Conservation (phyloP, 2,329 filamentous ascomycete species). For the Botrytis tulipae region DNA sequence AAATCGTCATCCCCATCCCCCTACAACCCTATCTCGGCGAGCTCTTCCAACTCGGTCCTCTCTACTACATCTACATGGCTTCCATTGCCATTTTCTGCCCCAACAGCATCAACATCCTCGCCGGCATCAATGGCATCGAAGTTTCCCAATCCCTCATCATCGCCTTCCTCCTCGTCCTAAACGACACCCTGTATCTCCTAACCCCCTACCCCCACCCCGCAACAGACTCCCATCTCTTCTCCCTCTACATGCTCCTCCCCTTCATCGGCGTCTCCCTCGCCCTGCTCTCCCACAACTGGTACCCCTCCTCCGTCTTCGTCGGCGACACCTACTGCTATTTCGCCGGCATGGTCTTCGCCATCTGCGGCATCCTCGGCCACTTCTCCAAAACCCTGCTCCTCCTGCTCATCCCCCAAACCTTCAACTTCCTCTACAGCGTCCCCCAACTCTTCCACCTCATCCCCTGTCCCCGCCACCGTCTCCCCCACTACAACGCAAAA, state of each 20-base stretch:
- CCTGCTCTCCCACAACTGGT: slow-evolving; percentile 90
- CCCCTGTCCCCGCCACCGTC: slow-evolving; percentile 87
- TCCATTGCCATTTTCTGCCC: slow-evolving; percentile 95
- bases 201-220: slow-evolving; percentile 86
- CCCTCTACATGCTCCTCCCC: slow-evolving; percentile 87
- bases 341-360: slow-evolving; percentile 97
- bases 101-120: slow-evolving; percentile 99
- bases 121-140: slow-evolving; percentile 98
- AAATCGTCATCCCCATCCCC: slow-evolving; percentile 85
- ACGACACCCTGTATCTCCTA: slow-evolving; percentile 84
- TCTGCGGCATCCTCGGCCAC: slow-evolving; percentile 93
- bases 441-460: slow-evolving; percentile 89
- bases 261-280: slow-evolving; percentile 91
- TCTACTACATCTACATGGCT: slow-evolving; percentile 98
- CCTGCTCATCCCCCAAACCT: slow-evolving; percentile 87
- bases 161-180: slow-evolving; percentile 76
- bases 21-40: slow-evolving; percentile 77
- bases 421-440: slow-evolving; percentile 92
- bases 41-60: slow-evolving; percentile 74
- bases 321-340: slow-evolving; percentile 99
- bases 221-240: slow-evolving; percentile 93
- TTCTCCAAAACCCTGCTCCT: slow-evolving; percentile 96
- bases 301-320: slow-evolving; percentile 90
- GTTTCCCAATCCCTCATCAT: slow-evolving; percentile 92
- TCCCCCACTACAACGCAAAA: slow-evolving; percentile 83